A percentile compares a stretch with the other conserved stretches of the same genome.
Evolutionary conservation across 306 rosid genomes (phyloP).

Genomic region (Parietaria judaica): DNA sequence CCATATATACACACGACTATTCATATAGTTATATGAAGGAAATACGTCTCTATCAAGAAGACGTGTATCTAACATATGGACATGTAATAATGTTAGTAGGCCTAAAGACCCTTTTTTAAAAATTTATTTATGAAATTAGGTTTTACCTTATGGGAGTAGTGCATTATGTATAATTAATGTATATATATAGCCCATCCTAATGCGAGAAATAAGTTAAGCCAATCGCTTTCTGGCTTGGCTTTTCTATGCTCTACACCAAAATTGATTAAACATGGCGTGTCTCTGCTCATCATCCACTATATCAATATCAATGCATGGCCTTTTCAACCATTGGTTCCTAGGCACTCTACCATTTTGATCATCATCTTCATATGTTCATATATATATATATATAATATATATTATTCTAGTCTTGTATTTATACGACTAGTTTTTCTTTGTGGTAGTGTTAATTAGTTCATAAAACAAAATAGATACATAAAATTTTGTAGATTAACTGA

Average conservation of each 20-base stretch:
- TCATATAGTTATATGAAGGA: neutral
- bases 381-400: too few species aligned
- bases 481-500: too few species aligned
- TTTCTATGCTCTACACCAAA: neutral
- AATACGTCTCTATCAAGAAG: conserved; percentile 16
- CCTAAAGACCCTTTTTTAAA: neutral
- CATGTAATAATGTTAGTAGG: neutral
- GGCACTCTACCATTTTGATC: neutral
- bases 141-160: too few species aligned
- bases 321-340: conserved; percentile 12
- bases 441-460: too few species aligned
- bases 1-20: neutral
- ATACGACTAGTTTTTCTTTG: too few species aligned
- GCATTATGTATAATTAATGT: too few species aligned
- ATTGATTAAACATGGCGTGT: neutral
- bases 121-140: too few species aligned
- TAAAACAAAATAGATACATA: too few species aligned
- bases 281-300: conserved; percentile 11
- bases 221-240: conserved; percentile 13
- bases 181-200: neutral
- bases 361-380: neutral
- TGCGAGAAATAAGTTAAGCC: neutral
- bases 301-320: neutral
- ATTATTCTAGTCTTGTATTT: too few species aligned
- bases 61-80: neutral